Percentiles rank a stretch among this genome's conserved stretches.
Evolutionary conservation across 441 rosid genomes (phyloP).

Genomic region (Adansonia grandidieri): DNA sequence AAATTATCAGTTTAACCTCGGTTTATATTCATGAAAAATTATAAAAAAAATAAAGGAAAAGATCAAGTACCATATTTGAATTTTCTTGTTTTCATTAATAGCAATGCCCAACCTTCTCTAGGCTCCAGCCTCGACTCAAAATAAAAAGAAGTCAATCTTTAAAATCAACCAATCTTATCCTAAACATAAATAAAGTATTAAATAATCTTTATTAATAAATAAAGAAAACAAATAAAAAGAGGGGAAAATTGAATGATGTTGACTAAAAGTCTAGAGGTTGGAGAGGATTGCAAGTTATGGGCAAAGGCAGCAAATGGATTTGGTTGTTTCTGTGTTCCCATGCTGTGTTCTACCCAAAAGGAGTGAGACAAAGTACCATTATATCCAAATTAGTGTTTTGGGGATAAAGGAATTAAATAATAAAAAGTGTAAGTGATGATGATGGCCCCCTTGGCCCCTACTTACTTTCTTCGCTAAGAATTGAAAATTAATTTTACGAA

Average conservation of each 20-base stretch:
- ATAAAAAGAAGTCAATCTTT: too few species aligned
- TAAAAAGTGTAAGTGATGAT: neutral
- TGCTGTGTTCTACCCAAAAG: neutral
- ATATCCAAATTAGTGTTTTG: neutral
- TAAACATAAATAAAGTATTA: neutral
- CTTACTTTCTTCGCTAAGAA: neutral
- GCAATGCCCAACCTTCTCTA: neutral
- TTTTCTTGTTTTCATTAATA: neutral
- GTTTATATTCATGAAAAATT: too few species aligned
- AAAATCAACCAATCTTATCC: neutral
- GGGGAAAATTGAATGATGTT: neutral
- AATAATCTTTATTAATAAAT: neutral
- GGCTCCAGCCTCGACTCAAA: too few species aligned
- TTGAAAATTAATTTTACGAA: neutral
- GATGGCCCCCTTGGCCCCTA: neutral
- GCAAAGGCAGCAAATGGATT: conserved; percentile 21
- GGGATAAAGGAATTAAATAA: neutral
- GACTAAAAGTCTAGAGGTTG: neutral
- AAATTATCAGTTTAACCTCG: neutral
- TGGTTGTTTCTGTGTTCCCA: conserved; percentile 19
- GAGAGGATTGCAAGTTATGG: neutral
- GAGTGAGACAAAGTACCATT: neutral
- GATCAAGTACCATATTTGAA: neutral
- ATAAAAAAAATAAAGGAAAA: too few species aligned
- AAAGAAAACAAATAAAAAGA: neutral